phyloP scores from a whole-genome alignment of 176 grass and related monocot genomes.

The Phragmites australis region DNA sequence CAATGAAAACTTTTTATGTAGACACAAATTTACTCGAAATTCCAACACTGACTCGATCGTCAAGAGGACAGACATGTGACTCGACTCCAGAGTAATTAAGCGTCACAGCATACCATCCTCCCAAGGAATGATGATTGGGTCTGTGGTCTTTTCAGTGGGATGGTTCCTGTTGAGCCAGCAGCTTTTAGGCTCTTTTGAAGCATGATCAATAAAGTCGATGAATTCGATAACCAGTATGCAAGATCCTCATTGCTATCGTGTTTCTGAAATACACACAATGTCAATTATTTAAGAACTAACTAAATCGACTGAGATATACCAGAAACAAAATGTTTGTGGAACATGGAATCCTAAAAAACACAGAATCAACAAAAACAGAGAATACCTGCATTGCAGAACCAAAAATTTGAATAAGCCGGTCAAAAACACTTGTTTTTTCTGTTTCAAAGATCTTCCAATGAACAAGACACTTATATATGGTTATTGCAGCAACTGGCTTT shows the following conservation, averaged over 20 bases:
- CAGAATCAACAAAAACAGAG: conserved; percentile 13
- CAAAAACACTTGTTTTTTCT: conserved; percentile 91
- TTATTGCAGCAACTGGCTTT: conserved; percentile 84
- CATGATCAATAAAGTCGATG: conserved; percentile 84
- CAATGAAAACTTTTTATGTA: neutral
- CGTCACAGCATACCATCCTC: conserved; percentile 55
- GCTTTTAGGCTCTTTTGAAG: conserved; percentile 88
- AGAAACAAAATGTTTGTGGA: conserved; percentile 15
- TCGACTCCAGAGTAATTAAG: neutral
- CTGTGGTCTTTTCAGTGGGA: conserved; percentile 56
- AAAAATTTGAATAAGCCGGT: conserved; percentile 82
- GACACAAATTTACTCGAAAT: conserved; percentile 20
- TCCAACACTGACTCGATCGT: neutral
- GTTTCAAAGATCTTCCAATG: conserved; percentile 95
- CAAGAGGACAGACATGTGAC: neutral
- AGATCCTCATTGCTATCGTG: conserved; percentile 78
- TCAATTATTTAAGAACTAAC: conserved; percentile 3
- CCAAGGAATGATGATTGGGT: conserved; percentile 72
- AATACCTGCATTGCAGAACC: conserved; percentile 86
- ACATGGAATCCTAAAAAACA: neutral
- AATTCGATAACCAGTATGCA: conserved; percentile 93
- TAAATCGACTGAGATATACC: conserved; percentile 3
- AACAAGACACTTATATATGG: conserved; percentile 92
- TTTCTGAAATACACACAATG: conserved; percentile 49
- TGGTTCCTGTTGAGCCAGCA: conserved; percentile 44